Evolutionary conservation across 2,329 filamentous ascomycete species (phyloP), one percentile per base, ranked within the genome.

Genomic region (Dactylellina parvicollis): DNA sequence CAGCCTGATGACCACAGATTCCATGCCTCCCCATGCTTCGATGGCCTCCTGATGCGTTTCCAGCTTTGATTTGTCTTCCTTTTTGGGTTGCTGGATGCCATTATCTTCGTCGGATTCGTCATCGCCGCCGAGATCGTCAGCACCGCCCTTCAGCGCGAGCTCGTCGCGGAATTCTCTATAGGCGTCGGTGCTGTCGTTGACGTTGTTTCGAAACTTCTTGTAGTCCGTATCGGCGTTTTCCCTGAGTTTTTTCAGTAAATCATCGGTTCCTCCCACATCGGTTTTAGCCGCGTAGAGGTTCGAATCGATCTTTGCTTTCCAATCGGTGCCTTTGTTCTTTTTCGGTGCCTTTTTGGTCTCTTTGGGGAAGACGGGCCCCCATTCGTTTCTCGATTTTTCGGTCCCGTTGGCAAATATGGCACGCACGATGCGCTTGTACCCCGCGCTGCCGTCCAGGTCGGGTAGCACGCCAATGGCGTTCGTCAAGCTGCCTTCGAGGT

Each of bases 371-470:
- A 67, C 55, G 9, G 70, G 54, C 7, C 16, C 22, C 61, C 60
- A 74, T 44, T 74, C 70, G 34, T 66, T 67, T 26, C 60, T 55
- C 14, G 61, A 66, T 24, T 61, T 66, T 14, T 74, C 70, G 5
- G 54, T 61, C 8, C 55, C 61, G 28, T 74, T 67, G 14, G 70
- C 70, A 26, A 74, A 74, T 14, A 74, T 74, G 2, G 70, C 70
- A 2, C 70, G 54, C 12, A 55, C 70, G 16, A 74, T 47, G 20
- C 62, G 60, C 52, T 74, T 74, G 36, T 74, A 74, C 2, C 70
- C 70, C 10, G 70, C 60, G 5, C 61, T 49, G 12, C 67, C 67
- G 18, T 32, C 12, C 5, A 66, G 12, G 10, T 74, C 52, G 1
- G 70, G 70, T 18, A 74, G 42, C 3, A 74, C 49, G 1, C 70